A percentile compares a stretch with the other conserved stretches of the same genome.
These are phyloP conservation scores for Globisporangium paroecandrum DNA, from an alignment of 352 stramenopile species.

Conservation along the genomic window DNA sequence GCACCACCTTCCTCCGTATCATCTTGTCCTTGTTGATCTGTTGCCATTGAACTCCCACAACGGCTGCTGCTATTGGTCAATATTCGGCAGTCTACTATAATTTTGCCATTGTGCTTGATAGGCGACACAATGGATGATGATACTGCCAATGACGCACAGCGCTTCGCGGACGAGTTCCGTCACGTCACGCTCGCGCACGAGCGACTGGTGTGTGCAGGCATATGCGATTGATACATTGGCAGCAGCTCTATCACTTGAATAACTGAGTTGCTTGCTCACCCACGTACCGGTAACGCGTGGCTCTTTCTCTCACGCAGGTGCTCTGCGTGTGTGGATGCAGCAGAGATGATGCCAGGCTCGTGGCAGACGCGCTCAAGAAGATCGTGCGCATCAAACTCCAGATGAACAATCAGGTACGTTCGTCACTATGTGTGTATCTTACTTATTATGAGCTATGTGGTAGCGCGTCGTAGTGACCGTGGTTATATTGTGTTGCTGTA, in stretches of 20 bases:
- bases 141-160: background rate
- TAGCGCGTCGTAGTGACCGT: background rate
- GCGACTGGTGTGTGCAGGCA: slow-evolving; percentile 28
- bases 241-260: background rate
- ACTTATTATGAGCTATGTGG: too few species aligned
- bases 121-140: background rate
- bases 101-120: slow-evolving; percentile 2
- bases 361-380: slow-evolving; percentile 39
- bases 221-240: background rate
- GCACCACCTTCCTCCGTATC: background rate
- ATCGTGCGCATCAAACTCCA: slow-evolving; percentile 48
- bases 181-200: slow-evolving; percentile 32
- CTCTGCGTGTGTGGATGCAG: slow-evolving; percentile 43
- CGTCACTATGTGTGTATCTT: background rate
- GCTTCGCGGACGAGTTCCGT: slow-evolving; percentile 17
- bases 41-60: background rate
- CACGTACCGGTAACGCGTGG: background rate
- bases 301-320: slow-evolving; percentile 24
- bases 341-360: slow-evolving; percentile 19
- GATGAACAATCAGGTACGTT: slow-evolving; percentile 37
- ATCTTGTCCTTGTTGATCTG: background rate
- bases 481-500: slow-evolving; percentile 9
- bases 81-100: background rate
- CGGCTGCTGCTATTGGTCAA: slow-evolving; percentile 8
- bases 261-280: background rate